Percentiles rank a stretch among this genome's conserved stretches.
These are phyloP conservation scores for Sophora flavescens DNA, from an alignment of 306 rosid genomes.

Conservation along the genomic window DNA sequence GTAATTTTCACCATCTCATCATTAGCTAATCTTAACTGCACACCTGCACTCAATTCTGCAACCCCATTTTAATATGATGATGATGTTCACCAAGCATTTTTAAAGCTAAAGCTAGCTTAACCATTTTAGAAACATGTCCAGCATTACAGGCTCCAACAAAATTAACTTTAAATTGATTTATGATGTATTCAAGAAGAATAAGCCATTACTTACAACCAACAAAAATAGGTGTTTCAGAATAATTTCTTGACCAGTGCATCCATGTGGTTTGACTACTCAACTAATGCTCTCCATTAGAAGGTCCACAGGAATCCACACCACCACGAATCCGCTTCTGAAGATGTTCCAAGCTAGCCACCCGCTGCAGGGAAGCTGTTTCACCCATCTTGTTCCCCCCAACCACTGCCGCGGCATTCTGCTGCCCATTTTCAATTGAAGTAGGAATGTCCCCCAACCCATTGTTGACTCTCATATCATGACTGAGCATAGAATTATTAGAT, in stretches of 20 bases:
- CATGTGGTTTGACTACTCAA: conserved; percentile 29
- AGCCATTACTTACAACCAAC: conserved; percentile 38
- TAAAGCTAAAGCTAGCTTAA: background rate
- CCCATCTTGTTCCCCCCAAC: conserved; percentile 66
- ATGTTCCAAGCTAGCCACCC: conserved; percentile 98
- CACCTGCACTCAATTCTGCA: no score
- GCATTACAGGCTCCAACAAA: conserved; percentile 38
- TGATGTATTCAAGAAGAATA: conserved; percentile 49
- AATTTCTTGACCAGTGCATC: conserved; percentile 39
- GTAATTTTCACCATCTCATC: no score
- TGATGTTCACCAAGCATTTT: no score
- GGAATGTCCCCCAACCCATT: conserved; percentile 60
- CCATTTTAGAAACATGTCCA: conserved; percentile 3
- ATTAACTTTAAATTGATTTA: conserved; percentile 43
- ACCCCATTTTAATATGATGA: no score
- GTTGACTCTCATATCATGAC: conserved; percentile 56
- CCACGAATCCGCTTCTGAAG: conserved; percentile 89
- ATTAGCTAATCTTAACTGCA: no score
- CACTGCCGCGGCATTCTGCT: conserved; percentile 52
- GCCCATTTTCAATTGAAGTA: conserved; percentile 64
- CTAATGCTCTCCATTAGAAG: conserved; percentile 66
- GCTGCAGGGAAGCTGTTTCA: conserved; percentile 66
- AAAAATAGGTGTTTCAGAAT: conserved; percentile 41
- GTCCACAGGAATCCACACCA: conserved; percentile 50
- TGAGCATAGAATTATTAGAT: conserved; percentile 50